A percentile compares a stretch with the other conserved stretches of the same genome.
These are phyloP conservation scores for Dryas drummondii DNA, from an alignment of 306 rosid genomes.

Conservation along the genomic window DNA sequence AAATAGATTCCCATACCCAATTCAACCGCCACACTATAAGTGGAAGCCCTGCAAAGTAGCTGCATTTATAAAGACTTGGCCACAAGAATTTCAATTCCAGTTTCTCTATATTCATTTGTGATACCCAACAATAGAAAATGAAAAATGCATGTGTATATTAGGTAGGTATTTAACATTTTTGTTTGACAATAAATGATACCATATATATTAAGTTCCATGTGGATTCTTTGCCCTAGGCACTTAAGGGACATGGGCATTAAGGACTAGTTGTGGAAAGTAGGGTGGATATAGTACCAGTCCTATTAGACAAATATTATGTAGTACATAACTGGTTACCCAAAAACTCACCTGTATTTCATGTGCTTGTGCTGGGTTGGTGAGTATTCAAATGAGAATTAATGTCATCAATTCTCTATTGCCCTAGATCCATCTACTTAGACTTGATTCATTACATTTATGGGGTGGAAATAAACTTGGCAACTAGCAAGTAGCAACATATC, in stretches of 20 bases:
- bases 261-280: not conserved
- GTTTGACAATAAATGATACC: constrained; percentile 1
- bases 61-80: not conserved
- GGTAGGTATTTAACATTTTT: constrained; percentile 12
- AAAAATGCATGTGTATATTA: not conserved
- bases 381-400: not conserved
- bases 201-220: not conserved
- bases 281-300: not conserved
- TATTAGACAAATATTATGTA: not conserved
- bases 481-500: not conserved
- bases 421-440: not conserved
- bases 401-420: not conserved
- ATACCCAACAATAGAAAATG: not conserved
- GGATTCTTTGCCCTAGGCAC: not conserved
- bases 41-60: constrained; percentile 20
- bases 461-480: not conserved
- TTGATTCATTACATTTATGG: not conserved
- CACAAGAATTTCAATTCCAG: constrained; percentile 14
- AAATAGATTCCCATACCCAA: not conserved
- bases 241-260: not conserved
- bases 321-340: not conserved
- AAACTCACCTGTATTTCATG: constrained; percentile 7
- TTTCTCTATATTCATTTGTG: not conserved
- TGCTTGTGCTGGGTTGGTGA: constrained; percentile 13
- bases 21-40: constrained; percentile 15